These are phyloP conservation scores for Ceratobasidium sp. DNA, from an alignment of 1,284 basidiomycete genomes.

Conservation along the genomic window DNA sequence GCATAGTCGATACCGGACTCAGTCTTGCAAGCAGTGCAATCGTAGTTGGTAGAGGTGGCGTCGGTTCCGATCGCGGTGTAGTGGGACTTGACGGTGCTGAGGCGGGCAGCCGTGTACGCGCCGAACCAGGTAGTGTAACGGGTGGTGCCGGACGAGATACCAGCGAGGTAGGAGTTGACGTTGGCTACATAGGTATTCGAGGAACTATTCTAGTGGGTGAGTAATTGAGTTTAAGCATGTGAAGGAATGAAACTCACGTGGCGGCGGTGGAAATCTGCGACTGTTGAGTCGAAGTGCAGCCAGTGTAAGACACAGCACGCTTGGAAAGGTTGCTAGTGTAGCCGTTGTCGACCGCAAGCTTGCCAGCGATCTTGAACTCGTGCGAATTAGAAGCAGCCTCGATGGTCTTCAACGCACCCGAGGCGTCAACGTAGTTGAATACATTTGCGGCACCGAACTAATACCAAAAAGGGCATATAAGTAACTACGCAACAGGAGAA, in stretches of 20 bases:
- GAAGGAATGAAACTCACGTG: no score
- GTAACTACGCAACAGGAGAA: background rate
- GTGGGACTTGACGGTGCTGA: constrained; percentile 46
- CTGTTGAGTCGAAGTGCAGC: constrained; percentile 11
- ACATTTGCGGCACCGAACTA: constrained; percentile 35
- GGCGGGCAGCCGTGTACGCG: constrained; percentile 39
- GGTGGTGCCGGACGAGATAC: constrained; percentile 38
- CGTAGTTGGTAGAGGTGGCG: constrained; percentile 40
- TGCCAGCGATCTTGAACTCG: constrained; percentile 26
- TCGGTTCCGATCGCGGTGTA: constrained; percentile 41
- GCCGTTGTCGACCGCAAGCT: constrained; percentile 38
- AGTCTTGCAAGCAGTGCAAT: no score
- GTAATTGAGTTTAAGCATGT: no score
- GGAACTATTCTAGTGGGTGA: no score
- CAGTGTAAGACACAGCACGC: constrained; percentile 21
- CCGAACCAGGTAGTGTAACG: constrained; percentile 48
- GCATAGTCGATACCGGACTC: background rate
- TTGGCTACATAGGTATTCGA: constrained; percentile 46
- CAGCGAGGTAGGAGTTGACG: constrained; percentile 32
- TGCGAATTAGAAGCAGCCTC: constrained; percentile 24
- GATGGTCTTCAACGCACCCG: constrained; percentile 27
- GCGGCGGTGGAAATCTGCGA: constrained; percentile 43
- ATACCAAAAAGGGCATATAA: background rate
- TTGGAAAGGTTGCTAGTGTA: background rate
- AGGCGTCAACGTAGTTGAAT: constrained; percentile 24